phyloP scores from a whole-genome alignment of 768 basidiomycete species.

The Mycena filopes region DNA sequence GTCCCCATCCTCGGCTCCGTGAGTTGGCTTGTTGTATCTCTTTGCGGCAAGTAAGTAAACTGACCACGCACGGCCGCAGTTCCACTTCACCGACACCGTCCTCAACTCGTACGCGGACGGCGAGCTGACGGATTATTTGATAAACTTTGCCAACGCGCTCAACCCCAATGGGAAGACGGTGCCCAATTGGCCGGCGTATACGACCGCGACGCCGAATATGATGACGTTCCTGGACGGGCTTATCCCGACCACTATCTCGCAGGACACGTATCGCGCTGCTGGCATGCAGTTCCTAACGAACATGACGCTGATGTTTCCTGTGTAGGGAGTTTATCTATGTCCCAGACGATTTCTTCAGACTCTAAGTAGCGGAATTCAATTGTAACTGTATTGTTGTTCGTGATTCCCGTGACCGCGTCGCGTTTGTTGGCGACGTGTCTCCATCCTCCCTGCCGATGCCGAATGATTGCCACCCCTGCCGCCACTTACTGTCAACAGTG shows the following conservation, averaged over 20 bases:
- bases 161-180: slow-evolving; percentile 52
- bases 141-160: slow-evolving; percentile 47
- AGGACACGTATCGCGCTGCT: slow-evolving; percentile 39
- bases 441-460: no score
- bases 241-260: slow-evolving; percentile 33
- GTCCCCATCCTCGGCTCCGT: slow-evolving; percentile 47
- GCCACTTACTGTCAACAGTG: no score
- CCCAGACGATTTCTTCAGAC: no score
- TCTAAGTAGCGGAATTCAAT: no score
- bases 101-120: slow-evolving; percentile 39
- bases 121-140: slow-evolving; percentile 48
- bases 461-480: no score
- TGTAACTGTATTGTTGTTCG: no score
- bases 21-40: slow-evolving; percentile 8
- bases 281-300: slow-evolving; percentile 40
- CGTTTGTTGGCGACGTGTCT: no score
- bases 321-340: no score
- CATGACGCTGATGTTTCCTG: slow-evolving; percentile 43
- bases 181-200: slow-evolving; percentile 59
- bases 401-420: no score
- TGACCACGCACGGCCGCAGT: slow-evolving; percentile 31
- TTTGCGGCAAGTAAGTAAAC: neutral
- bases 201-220: slow-evolving; percentile 43
- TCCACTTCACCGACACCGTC: slow-evolving; percentile 48
- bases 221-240: slow-evolving; percentile 45